Conservation (phyloP, 306 rosid species). For the Dalbergia cultrata region DNA sequence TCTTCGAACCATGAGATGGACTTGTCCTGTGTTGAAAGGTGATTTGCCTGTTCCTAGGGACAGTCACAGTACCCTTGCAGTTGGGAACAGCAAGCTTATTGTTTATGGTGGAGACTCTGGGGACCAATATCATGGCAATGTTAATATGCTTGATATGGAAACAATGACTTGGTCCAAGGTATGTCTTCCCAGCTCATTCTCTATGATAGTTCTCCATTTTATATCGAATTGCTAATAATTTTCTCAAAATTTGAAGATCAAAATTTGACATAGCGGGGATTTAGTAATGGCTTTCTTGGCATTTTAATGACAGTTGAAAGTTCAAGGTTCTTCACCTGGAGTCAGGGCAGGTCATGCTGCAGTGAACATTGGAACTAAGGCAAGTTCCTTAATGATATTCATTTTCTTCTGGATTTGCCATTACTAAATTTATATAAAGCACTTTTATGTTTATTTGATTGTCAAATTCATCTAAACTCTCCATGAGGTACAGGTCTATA, state of each 20-base stretch:
- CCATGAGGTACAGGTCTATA: constrained; percentile 62
- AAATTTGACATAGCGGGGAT: background rate
- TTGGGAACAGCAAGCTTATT: constrained; percentile 69
- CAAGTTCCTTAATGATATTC: constrained; percentile 41
- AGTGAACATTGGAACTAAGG: constrained; percentile 78
- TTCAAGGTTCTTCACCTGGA: constrained; percentile 81
- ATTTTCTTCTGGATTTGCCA: background rate
- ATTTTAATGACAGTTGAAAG: constrained; percentile 62
- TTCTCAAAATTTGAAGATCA: background rate
- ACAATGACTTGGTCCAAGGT: constrained; percentile 82
- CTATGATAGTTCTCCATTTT: background rate
- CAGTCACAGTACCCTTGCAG: constrained; percentile 70
- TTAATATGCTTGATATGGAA: constrained; percentile 74
- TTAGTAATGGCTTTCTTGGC: constrained; percentile 23
- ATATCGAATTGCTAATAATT: background rate
- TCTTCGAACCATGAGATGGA: constrained; percentile 77
- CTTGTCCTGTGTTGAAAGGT: constrained; percentile 71
- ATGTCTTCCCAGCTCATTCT: constrained; percentile 31
- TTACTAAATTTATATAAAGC: background rate
- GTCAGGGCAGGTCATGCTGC: constrained; percentile 88
- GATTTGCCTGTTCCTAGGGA: constrained; percentile 83
- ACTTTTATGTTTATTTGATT: background rate
- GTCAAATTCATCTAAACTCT: constrained; percentile 3
- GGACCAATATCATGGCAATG: constrained; percentile 76
- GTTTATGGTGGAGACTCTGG: constrained; percentile 91